Evolutionary conservation across 176 grass and related monocot genomes (phyloP), one percentile per base, ranked within the genome.

Genomic region (Thalia dealbata): DNA sequence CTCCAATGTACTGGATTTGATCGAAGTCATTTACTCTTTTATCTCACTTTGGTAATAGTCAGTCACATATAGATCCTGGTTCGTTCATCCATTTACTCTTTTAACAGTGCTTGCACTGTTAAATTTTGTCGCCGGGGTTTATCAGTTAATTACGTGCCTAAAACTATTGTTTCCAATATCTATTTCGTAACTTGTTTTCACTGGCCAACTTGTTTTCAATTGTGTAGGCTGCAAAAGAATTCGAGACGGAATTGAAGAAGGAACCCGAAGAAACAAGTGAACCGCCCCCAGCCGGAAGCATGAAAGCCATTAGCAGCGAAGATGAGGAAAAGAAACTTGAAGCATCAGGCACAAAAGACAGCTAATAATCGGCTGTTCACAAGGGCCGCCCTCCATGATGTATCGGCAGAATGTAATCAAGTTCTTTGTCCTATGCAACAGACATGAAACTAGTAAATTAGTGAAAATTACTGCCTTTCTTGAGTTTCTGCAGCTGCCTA

Each of bases 231-330:
- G 87, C 87, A 19, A 86, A 90, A 83, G 95, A 99, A 46, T 99
- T 99, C 12, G 90, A 92, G 79, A 81, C 83, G 0, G 95, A 93
- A 51, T 80, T 93, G 74, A 93, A 88, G 70, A 88, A 87, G 73
- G 78, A 87, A 22, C 74, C 79, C 1, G 77, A 43, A 54, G 83
- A 83, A 69, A 70, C 72, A 0, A 82, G 58, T 0, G 56, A 86
- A 28, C 68, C 84, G 22, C 81, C 89, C 63, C 89, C 86, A 52
- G 65, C 86, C 0, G 50, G 59, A 18, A 88, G 72, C 1, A 44
- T 62, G 0, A 78, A 78, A 16, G 71, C 73, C 0, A 74, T 88
- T 25, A 70, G 54, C 3, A 78, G 65, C 5, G 85, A 81, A 0
- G 83, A 88, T 4, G 76, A 89, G 46, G 75, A 79, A 32, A 75